Conservation (phyloP, 2,329 filamentous ascomycete genomes). For the Diaporthe capsici region DNA sequence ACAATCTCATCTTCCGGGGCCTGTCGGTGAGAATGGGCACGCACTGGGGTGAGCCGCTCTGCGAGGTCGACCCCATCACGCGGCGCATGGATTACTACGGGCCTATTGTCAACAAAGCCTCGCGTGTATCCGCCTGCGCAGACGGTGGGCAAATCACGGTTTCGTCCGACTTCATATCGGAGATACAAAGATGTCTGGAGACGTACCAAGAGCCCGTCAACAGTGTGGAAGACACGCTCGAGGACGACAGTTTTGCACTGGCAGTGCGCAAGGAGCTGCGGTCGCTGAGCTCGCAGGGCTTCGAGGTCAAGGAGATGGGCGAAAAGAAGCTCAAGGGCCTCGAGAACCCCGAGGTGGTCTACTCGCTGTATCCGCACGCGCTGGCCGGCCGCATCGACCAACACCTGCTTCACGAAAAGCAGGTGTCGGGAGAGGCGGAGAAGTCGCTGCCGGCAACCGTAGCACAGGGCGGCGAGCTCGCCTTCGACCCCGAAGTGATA, state of each 20-base stretch:
- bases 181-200: slow-evolving; percentile 92
- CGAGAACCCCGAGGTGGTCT: slow-evolving; percentile 96
- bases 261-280: slow-evolving; percentile 90
- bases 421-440: slow-evolving; percentile 59
- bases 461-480: slow-evolving; percentile 74
- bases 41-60: slow-evolving; percentile 94
- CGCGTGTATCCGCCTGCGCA: slow-evolving; percentile 92
- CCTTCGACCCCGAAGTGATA: slow-evolving; percentile 85
- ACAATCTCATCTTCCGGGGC: slow-evolving; percentile 91
- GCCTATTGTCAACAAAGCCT: slow-evolving; percentile 98
- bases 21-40: slow-evolving; percentile 98
- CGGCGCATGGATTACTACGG: slow-evolving; percentile 99
- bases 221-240: slow-evolving; percentile 79
- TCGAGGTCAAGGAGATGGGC: slow-evolving; percentile 94
- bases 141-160: slow-evolving; percentile 98
- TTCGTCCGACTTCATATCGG: slow-evolving; percentile 95
- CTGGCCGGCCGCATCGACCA: slow-evolving; percentile 84
- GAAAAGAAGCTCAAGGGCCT: slow-evolving; percentile 96
- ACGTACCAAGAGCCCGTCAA: slow-evolving; percentile 89
- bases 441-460: slow-evolving; percentile 71
- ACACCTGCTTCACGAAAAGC: slow-evolving; percentile 66
- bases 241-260: slow-evolving; percentile 80
- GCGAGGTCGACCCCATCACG: slow-evolving; percentile 95
- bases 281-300: slow-evolving; percentile 89
- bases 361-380: slow-evolving; percentile 93